A percentile compares a stretch with the other conserved stretches of the same genome.
phyloP scores from a whole-genome alignment of 225 moss, liverwort and hornwort genomes.

The Takakia lepidozioides region DNA sequence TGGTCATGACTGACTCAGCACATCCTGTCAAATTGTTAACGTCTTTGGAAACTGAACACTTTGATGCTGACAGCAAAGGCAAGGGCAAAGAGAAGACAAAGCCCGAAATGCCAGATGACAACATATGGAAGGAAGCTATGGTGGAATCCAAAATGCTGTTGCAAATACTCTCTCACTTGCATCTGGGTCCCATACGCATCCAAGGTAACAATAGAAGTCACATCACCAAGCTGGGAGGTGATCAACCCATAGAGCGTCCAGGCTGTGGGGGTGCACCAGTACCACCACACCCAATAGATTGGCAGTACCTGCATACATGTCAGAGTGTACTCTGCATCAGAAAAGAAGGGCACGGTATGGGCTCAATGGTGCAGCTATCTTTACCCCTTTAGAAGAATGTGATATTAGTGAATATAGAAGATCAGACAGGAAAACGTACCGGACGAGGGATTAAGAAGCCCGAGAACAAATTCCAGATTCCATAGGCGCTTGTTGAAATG shows the following conservation, averaged over 20 bases:
- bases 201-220: neutral
- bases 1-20: too few species aligned
- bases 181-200: neutral
- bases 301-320: constrained; percentile 55
- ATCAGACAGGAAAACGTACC: constrained; percentile 20
- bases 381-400: too few species aligned
- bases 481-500: constrained; percentile 68
- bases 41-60: constrained; percentile 72
- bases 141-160: constrained; percentile 37
- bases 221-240: constrained; percentile 59
- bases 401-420: neutral
- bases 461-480: constrained; percentile 84
- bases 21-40: constrained; percentile 22
- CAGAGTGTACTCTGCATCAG: too few species aligned
- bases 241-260: constrained; percentile 83
- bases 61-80: constrained; percentile 77
- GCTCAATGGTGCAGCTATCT: too few species aligned
- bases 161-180: constrained; percentile 19
- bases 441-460: constrained; percentile 82
- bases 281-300: constrained; percentile 86
- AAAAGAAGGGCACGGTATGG: too few species aligned
- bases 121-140: constrained; percentile 58
- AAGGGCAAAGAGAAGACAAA: constrained; percentile 46
- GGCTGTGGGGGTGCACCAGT: constrained; percentile 72
- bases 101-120: constrained; percentile 38